These are phyloP conservation scores for Podila minutissima DNA, from an alignment of 192 early-diverging fungal species.

Conservation along the genomic window DNA sequence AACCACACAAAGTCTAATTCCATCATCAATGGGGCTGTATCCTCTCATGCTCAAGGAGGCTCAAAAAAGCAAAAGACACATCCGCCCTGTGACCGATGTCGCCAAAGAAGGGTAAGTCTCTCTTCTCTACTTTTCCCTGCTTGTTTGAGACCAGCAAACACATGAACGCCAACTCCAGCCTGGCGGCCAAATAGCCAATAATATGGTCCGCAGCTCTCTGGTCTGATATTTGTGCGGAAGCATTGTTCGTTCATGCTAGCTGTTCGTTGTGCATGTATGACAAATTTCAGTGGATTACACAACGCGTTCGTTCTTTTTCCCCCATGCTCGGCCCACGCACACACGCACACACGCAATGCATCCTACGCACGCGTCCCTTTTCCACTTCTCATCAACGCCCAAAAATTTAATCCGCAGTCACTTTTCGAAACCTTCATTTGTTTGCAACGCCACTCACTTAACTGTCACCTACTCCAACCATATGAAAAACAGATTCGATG, in stretches of 20 bases:
- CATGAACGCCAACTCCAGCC: background rate
- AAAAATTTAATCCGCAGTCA: background rate
- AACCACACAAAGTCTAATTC: constrained; percentile 4
- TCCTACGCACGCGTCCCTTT: background rate
- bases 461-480: background rate
- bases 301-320: background rate
- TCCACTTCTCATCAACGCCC: background rate
- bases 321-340: background rate
- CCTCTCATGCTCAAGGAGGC: constrained; percentile 1
- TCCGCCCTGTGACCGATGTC: constrained; percentile 45
- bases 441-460: background rate
- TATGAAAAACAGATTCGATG: constrained; percentile 26
- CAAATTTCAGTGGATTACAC: too few relatives aligned
- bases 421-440: background rate
- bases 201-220: too few relatives aligned
- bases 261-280: background rate
- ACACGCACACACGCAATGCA: background rate
- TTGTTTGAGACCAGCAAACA: background rate
- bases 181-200: too few relatives aligned
- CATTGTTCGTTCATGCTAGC: background rate
- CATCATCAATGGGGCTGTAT: background rate
- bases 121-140: background rate
- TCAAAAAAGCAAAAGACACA: constrained; percentile 43
- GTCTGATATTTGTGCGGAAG: background rate
- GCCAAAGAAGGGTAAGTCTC: constrained; percentile 38